phyloP scores from a whole-genome alignment of 352 stramenopile species.

The Globisporangium ultimum region DNA sequence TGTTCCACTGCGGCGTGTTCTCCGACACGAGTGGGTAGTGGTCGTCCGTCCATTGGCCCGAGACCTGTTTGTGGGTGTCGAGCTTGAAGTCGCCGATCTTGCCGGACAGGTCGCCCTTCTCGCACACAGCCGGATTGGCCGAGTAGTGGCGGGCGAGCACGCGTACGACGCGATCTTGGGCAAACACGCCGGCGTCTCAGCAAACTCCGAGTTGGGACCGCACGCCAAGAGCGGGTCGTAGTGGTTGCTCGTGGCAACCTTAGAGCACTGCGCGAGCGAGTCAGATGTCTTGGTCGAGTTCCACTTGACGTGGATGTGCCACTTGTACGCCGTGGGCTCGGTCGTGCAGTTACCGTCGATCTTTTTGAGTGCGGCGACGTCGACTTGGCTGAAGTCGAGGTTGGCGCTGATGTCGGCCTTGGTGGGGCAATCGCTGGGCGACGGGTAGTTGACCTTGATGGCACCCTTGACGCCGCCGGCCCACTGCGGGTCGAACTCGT shows the following conservation, averaged over 20 bases:
- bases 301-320: slow-evolving; percentile 62
- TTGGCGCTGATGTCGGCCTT: slow-evolving; percentile 36
- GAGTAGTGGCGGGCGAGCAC: slow-evolving; percentile 38
- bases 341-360: slow-evolving; percentile 41
- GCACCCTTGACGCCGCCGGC: slow-evolving; percentile 34
- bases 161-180: slow-evolving; percentile 32
- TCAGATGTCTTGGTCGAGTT: slow-evolving; percentile 22
- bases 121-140: slow-evolving; percentile 33
- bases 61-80: slow-evolving; percentile 15
- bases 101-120: slow-evolving; percentile 54
- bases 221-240: slow-evolving; percentile 57
- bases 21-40: slow-evolving; percentile 21
- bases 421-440: slow-evolving; percentile 16
- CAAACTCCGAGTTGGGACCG: slow-evolving; percentile 49
- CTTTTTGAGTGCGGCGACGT: slow-evolving; percentile 23
- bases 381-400: no score
- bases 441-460: slow-evolving; percentile 41
- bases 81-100: slow-evolving; percentile 42
- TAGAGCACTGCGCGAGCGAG: slow-evolving; percentile 36
- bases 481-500: slow-evolving; percentile 40
- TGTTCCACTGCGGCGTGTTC: slow-evolving; percentile 34
- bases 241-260: slow-evolving; percentile 42
- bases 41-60: slow-evolving; percentile 10
- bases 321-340: slow-evolving; percentile 37
- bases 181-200: slow-evolving; percentile 30